A percentile compares a stretch with the other conserved stretches of the same genome.
These are phyloP conservation scores for Pseudogymnoascus sp. DNA, from an alignment of 2,329 filamentous ascomycete genomes.

Conservation along the genomic window DNA sequence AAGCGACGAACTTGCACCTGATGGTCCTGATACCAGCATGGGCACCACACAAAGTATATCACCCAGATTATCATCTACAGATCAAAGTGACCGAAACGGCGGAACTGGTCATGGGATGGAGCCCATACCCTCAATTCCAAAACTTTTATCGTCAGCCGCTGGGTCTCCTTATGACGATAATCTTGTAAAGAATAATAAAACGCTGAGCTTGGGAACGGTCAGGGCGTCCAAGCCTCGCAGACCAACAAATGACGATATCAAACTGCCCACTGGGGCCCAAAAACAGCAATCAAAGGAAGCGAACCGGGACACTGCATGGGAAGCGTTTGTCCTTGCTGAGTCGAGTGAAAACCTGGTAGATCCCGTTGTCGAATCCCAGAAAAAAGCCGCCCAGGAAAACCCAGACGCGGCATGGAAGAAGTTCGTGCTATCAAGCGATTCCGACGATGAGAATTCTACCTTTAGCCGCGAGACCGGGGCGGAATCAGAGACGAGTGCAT, in stretches of 20 bases:
- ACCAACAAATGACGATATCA: background rate
- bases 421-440: slow-evolving; percentile 23
- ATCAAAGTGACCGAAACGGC: background rate
- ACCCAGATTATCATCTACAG: background rate
- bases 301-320: background rate
- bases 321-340: background rate
- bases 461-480: background rate
- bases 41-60: background rate
- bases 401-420: slow-evolving; percentile 23
- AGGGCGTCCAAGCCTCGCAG: background rate
- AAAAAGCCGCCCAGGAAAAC: slow-evolving; percentile 10
- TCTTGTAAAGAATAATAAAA: background rate
- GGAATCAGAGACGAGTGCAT: background rate
- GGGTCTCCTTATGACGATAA: background rate
- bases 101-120: background rate
- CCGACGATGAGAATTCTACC: slow-evolving; percentile 3
- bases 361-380: background rate
- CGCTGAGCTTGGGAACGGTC: background rate
- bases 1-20: background rate
- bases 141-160: background rate
- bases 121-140: background rate
- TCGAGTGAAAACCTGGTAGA: background rate
- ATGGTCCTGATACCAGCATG: background rate
- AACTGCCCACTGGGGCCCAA: background rate
- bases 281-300: background rate